Evolutionary conservation across 176 grass and related monocot genomes (phyloP), one percentile per base, ranked within the genome.

Genomic region (Aegilops speltoides): DNA sequence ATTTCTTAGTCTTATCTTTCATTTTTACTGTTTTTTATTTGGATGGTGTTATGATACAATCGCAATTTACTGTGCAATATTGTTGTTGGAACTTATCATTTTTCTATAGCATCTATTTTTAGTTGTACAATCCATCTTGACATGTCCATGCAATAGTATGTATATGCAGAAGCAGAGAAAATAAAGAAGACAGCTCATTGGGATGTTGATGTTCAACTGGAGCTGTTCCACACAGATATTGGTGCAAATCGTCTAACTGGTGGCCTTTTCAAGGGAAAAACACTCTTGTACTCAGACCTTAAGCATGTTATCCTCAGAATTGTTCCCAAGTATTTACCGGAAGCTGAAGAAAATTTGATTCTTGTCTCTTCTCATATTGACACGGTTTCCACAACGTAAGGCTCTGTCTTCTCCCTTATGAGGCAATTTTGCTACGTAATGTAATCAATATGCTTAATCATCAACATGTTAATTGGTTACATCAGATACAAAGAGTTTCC

Each of bases 191-290:
- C 85, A 28, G 92, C 94, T 78, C 91, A 96, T 83, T 96, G 97
- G 97, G 97, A 99, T 31, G 97, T 99, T 88, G 94, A 99, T 88
- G 97, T 99, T 89, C 90, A 94, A 87, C 78, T 99, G 86, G 97
- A 99, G 83, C 68, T 99, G 69, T 99, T 99, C 84, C 94, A 93
- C 91, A 79, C 92, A 69, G 80, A 94, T 86, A 99, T 82, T 88
- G 92, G 90, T 7, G 87, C 89, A 80, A 99, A 93, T 92, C 68
- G 76, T 77, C 62, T 99, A 85, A 73, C 77, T 76, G 59, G 64
- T 23, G 94, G 92, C 28, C 88, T 96, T 76, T 99, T 99, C 79
- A 96, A 91, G 63, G 97, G 97, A 33, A 99, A 94, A 90, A 99
- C 97, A 69, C 79, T 94, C 24, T 20, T 96, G 68, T 99, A 99